Evolutionary conservation across 2,329 filamentous ascomycete genomes (phyloP).

Genomic region (Hypomyces perniciosus): DNA sequence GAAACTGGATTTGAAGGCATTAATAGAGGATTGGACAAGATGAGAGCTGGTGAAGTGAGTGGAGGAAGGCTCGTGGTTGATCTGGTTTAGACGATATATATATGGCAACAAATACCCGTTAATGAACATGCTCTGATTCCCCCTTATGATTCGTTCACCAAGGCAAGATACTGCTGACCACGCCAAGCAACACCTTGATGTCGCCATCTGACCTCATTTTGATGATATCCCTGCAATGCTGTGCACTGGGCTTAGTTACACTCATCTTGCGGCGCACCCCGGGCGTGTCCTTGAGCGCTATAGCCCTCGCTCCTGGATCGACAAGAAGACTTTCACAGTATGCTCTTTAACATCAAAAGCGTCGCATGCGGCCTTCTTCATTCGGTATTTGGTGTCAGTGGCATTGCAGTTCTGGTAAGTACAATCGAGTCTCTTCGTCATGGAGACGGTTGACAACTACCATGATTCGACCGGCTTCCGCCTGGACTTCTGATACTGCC

Average conservation of each 20-base stretch:
- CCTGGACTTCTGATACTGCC: slow-evolving; percentile 13
- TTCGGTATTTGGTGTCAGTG: slow-evolving; percentile 21
- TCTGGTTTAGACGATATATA: slow-evolving; percentile 10
- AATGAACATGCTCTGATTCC: background rate
- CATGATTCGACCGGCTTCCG: slow-evolving; percentile 32
- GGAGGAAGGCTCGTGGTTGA: slow-evolving; percentile 63
- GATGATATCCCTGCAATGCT: slow-evolving; percentile 11
- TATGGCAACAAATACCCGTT: background rate
- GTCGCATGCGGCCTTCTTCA: slow-evolving; percentile 28
- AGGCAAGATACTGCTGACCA: background rate
- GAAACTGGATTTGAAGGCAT: slow-evolving; percentile 59
- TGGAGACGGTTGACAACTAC: slow-evolving; percentile 27
- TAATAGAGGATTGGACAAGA: slow-evolving; percentile 60
- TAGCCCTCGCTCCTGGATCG: slow-evolving; percentile 29
- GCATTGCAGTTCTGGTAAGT: background rate
- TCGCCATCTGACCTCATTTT: slow-evolving; percentile 12
- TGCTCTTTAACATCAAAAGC: slow-evolving; percentile 21
- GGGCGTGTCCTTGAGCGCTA: slow-evolving; percentile 23
- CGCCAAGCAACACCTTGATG: slow-evolving; percentile 12
- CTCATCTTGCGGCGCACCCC: slow-evolving; percentile 11
- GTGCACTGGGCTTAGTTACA: slow-evolving; percentile 3
- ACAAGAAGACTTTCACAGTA: slow-evolving; percentile 27
- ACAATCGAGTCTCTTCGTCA: slow-evolving; percentile 18
- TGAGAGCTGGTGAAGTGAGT: slow-evolving; percentile 60
- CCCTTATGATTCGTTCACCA: background rate